Evolutionary conservation across 305 asterid species (phyloP), one percentile per base, ranked within the genome.

Genomic region (Euphrasia arctica): DNA sequence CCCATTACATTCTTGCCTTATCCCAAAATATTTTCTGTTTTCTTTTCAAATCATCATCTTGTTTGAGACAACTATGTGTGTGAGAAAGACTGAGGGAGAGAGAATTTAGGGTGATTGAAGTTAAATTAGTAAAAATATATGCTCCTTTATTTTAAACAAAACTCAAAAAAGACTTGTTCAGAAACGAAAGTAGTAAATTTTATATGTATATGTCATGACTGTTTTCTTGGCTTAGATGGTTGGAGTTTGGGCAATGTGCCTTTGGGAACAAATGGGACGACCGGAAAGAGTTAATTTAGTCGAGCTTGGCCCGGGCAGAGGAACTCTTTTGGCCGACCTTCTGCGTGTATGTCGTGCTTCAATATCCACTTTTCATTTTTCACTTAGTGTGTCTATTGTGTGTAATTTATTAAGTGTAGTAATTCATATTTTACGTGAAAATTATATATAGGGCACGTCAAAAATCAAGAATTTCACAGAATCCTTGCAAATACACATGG

Each of bases 301-400:
- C 64, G 96, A 89, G 79, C 84, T 89, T 31, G 96, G 96, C 72
- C 96, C 96, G 11, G 96, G 96, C 49, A 76, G 96, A 79, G 96
- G 96, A 72, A 89, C 95, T 54, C 90, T 89, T 39, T 63, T 89
- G 71, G 91, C 92, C 12, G 96, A 89, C 82, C 95, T 89, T 78
- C 80, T 89, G 29, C 85, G 92, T 34, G 96, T 88, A 88, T 62
- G 78, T 48, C 63, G 36, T 64, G 50, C 63, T 49, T 64, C 60
- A 50, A 48, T 5, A 25, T 10, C 57, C 28, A 5, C 54, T 61
- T 22, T 45, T 11, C 5, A 13, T 27, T 43, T 36, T 34, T 8
- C 3, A 18, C 61, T 65, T 29, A 27, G n/a, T 12, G 32, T 56
- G 4, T 43, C 34, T 70, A 25, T 10, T 49, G 39, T 55, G 15